Conservation (phyloP, 164 flowering plant species). For the Buxus sempervirens region DNA sequence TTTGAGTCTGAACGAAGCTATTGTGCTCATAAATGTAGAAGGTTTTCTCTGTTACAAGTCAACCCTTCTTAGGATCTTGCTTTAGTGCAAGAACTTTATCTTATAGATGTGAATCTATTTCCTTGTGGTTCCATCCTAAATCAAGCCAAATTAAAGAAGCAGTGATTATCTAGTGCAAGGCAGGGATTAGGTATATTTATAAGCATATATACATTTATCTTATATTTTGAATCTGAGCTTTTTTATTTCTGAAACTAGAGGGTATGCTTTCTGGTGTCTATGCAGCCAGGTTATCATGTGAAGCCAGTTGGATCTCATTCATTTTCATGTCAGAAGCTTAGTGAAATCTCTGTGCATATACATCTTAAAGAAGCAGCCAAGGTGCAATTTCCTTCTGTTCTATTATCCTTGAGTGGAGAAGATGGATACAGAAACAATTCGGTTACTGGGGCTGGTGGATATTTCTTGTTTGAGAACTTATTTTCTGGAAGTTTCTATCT, state of each 20-base stretch:
- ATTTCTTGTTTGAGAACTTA: conserved; percentile 62
- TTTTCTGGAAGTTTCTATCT: conserved; percentile 96
- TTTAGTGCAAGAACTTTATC: too few relatives aligned
- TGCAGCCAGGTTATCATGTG: conserved; percentile 92
- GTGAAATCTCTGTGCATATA: conserved; percentile 73
- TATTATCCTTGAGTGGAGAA: conserved; percentile 91
- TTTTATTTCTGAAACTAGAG: neutral
- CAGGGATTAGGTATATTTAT: too few relatives aligned
- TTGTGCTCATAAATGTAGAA: too few relatives aligned
- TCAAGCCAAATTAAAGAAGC: too few relatives aligned
- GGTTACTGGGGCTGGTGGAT: conserved; percentile 71
- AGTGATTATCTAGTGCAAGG: too few relatives aligned
- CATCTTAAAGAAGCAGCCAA: conserved; percentile 50
- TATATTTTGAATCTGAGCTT: too few relatives aligned
- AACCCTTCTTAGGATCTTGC: too few relatives aligned
- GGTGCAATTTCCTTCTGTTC: conserved; percentile 75
- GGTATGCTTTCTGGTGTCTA: conserved; percentile 9
- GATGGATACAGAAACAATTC: conserved; percentile 96
- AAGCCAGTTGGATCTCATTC: conserved; percentile 64
- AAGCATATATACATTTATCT: too few relatives aligned
- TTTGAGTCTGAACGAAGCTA: too few relatives aligned
- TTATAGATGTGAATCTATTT: too few relatives aligned
- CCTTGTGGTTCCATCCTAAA: too few relatives aligned
- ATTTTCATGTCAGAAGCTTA: conserved; percentile 92
- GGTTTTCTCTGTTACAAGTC: too few relatives aligned